Conservation (phyloP, 2,329 filamentous ascomycete species). For the Sporothrix brasiliensis region DNA sequence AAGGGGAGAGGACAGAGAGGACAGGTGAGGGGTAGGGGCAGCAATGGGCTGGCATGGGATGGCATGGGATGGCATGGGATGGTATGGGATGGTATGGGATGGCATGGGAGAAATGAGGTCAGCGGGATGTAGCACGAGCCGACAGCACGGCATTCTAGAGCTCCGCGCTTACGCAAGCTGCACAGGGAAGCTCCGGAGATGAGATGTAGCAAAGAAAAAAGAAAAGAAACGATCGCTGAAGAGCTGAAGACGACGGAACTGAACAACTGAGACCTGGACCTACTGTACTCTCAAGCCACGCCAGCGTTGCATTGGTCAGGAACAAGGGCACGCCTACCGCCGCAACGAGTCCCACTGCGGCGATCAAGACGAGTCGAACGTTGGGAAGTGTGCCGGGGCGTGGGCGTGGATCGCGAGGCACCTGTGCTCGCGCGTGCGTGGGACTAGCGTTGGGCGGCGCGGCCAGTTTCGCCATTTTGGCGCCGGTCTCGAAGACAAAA, state of each 20-base stretch:
- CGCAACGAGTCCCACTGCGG: conserved; percentile 2
- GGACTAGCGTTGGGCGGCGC: background rate
- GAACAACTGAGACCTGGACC: background rate
- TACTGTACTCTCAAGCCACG: conserved; percentile 16
- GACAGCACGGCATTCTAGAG: no score
- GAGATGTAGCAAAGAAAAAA: background rate
- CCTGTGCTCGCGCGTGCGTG: background rate
- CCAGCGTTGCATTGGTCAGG: conserved; percentile 18
- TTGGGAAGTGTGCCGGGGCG: background rate
- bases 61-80: no score
- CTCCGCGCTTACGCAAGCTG: no score
- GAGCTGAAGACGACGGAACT: background rate
- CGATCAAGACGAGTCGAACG: conserved; percentile 4
- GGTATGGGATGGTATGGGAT: no score
- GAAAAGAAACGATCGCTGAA: background rate
- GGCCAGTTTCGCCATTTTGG: background rate
- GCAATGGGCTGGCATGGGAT: no score
- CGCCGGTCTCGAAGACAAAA: background rate
- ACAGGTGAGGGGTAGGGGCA: no score
- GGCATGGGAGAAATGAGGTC: no score
- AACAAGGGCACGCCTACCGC: conserved; percentile 22
- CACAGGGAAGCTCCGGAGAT: no score
- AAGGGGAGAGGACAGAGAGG: no score
- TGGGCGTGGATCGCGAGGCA: background rate
- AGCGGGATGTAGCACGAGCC: no score